Evolutionary conservation across 192 early-diverging fungal genomes (phyloP).

Genomic region (Coemansia sp.): DNA sequence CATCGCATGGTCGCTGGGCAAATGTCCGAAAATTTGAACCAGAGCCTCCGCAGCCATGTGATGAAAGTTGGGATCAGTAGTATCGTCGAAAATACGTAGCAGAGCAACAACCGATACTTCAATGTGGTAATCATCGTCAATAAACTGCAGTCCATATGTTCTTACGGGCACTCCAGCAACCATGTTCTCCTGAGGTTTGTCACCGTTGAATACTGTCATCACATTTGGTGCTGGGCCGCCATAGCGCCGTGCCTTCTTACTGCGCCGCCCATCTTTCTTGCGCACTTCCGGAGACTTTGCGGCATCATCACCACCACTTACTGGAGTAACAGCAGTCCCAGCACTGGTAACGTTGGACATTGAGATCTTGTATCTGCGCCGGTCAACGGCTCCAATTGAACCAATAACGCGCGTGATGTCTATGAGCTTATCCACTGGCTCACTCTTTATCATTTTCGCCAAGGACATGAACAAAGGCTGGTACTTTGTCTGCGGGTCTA

Average conservation of each 20-base stretch:
- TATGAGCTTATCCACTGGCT: constrained; percentile 73
- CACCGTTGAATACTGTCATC: constrained; percentile 30
- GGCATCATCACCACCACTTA: neutral
- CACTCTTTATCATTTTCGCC: constrained; percentile 81
- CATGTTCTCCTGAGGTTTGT: constrained; percentile 25
- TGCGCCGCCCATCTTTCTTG: constrained; percentile 6
- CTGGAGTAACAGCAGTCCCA: neutral
- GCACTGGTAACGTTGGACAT: neutral
- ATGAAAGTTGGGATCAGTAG: constrained; percentile 78
- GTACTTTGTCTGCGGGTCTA: constrained; percentile 89
- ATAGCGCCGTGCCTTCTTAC: constrained; percentile 7
- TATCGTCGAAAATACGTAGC: constrained; percentile 86
- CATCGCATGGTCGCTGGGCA: constrained; percentile 33
- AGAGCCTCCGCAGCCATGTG: constrained; percentile 88
- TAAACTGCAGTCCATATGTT: constrained; percentile 27
- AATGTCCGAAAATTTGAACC: constrained; percentile 88
- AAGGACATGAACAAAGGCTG: constrained; percentile 78
- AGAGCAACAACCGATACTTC: constrained; percentile 86
- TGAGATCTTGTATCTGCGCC: constrained; percentile 59
- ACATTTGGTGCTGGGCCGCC: constrained; percentile 25
- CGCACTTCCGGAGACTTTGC: neutral
- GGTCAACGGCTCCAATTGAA: constrained; percentile 93
- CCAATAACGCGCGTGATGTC: constrained; percentile 92
- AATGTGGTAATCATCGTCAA: constrained; percentile 84
- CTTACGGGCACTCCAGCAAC: constrained; percentile 35